phyloP scores from a whole-genome alignment of 164 flowering plant species.

The Nelumbo lutea region DNA sequence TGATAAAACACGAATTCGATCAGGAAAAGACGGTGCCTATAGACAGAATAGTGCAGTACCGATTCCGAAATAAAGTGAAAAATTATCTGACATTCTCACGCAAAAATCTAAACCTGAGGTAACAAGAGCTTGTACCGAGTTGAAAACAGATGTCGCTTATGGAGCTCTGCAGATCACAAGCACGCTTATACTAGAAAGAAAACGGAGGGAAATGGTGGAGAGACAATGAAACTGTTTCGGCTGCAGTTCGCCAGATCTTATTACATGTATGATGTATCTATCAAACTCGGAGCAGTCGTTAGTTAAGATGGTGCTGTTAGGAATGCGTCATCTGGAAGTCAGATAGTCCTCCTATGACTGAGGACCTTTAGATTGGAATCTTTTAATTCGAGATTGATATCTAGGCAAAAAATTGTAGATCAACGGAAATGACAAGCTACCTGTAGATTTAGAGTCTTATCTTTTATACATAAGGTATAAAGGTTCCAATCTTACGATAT shows the following conservation, averaged over 20 bases:
- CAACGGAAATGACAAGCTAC: too few species aligned
- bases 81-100: neutral
- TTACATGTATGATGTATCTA: neutral
- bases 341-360: too few species aligned
- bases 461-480: too few species aligned
- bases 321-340: too few species aligned
- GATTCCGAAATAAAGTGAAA: neutral
- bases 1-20: slow-evolving; percentile 7
- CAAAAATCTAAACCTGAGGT: neutral
- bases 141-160: neutral
- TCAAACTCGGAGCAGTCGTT: neutral
- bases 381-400: too few species aligned
- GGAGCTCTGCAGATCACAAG: too few species aligned
- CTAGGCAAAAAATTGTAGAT: too few species aligned
- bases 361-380: too few species aligned
- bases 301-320: neutral
- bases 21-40: slow-evolving; percentile 16
- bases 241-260: slow-evolving; percentile 1
- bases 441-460: too few species aligned
- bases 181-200: neutral
- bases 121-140: neutral
- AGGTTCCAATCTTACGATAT: too few species aligned
- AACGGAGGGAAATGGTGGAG: neutral
- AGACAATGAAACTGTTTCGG: neutral
- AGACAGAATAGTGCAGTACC: slow-evolving; percentile 8